phyloP scores from a whole-genome alignment of 1,284 basidiomycete genomes.

The Heterobasidion irregulare region DNA sequence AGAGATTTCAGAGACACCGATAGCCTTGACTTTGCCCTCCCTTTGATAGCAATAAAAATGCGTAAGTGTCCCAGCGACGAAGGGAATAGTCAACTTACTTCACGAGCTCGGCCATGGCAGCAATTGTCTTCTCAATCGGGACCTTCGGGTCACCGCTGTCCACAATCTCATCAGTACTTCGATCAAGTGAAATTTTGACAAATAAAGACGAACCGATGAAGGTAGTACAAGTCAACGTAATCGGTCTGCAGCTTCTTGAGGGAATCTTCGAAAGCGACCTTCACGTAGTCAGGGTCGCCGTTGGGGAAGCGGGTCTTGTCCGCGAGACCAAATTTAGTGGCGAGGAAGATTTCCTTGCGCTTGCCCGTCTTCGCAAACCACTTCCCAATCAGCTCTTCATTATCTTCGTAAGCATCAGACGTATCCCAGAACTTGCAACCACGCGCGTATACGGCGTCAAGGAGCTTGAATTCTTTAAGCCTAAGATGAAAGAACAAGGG shows the following conservation, averaged over 20 bases:
- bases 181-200: neutral
- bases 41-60: neutral
- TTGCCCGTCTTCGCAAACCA: constrained; percentile 30
- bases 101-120: constrained; percentile 25
- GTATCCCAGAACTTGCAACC: constrained; percentile 23
- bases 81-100: constrained; percentile 8
- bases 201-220: constrained; percentile 19
- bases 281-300: constrained; percentile 21
- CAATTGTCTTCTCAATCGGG: constrained; percentile 22
- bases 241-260: constrained; percentile 27
- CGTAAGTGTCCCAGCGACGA: neutral
- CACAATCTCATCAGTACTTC: neutral
- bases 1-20: constrained; percentile 36
- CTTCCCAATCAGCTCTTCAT: constrained; percentile 20
- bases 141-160: constrained; percentile 16
- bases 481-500: neutral
- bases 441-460: constrained; percentile 19
- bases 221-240: constrained; percentile 30
- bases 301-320: constrained; percentile 6
- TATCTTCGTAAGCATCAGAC: constrained; percentile 19
- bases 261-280: constrained; percentile 21
- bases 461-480: constrained; percentile 12
- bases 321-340: constrained; percentile 32
- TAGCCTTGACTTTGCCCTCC: constrained; percentile 30
- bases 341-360: constrained; percentile 35